Conservation (phyloP, 2,329 filamentous ascomycete species). For the Fusarium sp. region DNA sequence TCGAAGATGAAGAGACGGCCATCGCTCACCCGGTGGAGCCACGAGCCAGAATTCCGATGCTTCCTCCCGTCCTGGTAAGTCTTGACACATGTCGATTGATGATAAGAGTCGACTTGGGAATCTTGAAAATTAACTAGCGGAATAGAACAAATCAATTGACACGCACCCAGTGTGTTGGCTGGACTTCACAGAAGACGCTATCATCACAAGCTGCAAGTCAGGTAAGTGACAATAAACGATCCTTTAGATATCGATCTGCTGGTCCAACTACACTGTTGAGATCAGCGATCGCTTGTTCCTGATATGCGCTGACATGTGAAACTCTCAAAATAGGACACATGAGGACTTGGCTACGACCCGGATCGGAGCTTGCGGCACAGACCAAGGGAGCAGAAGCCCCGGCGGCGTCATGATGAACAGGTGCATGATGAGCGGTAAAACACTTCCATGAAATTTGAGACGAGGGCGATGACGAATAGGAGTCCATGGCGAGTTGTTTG, state of each 20-base stretch:
- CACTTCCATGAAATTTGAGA: slow-evolving; percentile 16
- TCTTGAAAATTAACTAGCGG: slow-evolving; percentile 28
- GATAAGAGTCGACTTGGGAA: not conserved
- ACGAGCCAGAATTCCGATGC: slow-evolving; percentile 82
- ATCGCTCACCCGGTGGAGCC: slow-evolving; percentile 85
- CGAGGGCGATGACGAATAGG: slow-evolving; percentile 28
- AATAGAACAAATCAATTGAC: slow-evolving; percentile 82
- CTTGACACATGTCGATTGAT: not conserved
- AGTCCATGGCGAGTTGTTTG: slow-evolving; percentile 17
- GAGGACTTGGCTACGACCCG: slow-evolving; percentile 77
- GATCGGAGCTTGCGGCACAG: slow-evolving; percentile 43
- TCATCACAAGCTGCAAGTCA: slow-evolving; percentile 90
- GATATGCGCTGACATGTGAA: slow-evolving; percentile 33
- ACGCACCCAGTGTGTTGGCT: slow-evolving; percentile 89
- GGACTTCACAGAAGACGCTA: slow-evolving; percentile 92
- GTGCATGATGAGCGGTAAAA: slow-evolving; percentile 24
- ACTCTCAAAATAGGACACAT: slow-evolving; percentile 70
- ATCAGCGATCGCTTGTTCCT: slow-evolving; percentile 7
- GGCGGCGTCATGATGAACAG: slow-evolving; percentile 32
- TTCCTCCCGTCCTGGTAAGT: slow-evolving; percentile 89
- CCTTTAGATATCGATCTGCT: slow-evolving; percentile 6
- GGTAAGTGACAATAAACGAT: slow-evolving; percentile 67
- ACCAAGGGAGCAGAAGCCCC: slow-evolving; percentile 38
- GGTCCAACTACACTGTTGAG: slow-evolving; percentile 14
- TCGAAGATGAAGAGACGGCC: slow-evolving; percentile 65